Evolutionary conservation across 1,284 basidiomycete species (phyloP).

Genomic region (Heimioporus retisporus): DNA sequence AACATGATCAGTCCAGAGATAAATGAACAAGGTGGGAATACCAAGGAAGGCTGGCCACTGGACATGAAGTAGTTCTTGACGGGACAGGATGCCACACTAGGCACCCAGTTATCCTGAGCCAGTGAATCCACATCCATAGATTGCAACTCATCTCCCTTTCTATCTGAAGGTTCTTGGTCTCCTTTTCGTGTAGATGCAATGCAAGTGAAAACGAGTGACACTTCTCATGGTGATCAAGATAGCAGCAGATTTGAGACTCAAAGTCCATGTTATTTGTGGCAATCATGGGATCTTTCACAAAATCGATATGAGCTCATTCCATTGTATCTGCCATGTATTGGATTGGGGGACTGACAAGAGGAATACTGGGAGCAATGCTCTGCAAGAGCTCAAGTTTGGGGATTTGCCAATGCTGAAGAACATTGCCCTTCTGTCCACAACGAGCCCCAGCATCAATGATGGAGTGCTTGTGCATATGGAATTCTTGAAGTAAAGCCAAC

Average conservation of each 20-base stretch:
- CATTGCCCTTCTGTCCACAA: slow-evolving; percentile 2
- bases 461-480: slow-evolving; percentile 15
- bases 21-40: slow-evolving; percentile 30
- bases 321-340: slow-evolving; percentile 45
- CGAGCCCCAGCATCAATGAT: not conserved
- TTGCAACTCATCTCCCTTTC: not conserved
- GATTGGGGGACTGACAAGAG: slow-evolving; percentile 31
- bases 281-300: slow-evolving; percentile 38
- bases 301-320: slow-evolving; percentile 39
- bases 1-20: slow-evolving; percentile 28
- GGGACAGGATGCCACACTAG: not conserved
- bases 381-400: slow-evolving; percentile 46
- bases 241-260: slow-evolving; percentile 41
- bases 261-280: slow-evolving; percentile 39
- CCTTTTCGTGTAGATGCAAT: not conserved
- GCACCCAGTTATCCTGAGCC: not conserved
- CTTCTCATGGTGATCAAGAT: slow-evolving; percentile 39
- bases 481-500: not conserved
- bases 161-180: not conserved
- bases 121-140: too few relatives aligned
- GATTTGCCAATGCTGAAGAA: slow-evolving; percentile 12
- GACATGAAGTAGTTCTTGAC: not conserved
- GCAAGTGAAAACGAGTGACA: slow-evolving; percentile 36
- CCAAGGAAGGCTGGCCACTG: not conserved
- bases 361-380: slow-evolving; percentile 40